Percentiles rank a stretch among this genome's conserved stretches.
These are phyloP conservation scores for Agroathelia rolfsii DNA, from an alignment of 1,284 basidiomycete species.

Conservation along the genomic window DNA sequence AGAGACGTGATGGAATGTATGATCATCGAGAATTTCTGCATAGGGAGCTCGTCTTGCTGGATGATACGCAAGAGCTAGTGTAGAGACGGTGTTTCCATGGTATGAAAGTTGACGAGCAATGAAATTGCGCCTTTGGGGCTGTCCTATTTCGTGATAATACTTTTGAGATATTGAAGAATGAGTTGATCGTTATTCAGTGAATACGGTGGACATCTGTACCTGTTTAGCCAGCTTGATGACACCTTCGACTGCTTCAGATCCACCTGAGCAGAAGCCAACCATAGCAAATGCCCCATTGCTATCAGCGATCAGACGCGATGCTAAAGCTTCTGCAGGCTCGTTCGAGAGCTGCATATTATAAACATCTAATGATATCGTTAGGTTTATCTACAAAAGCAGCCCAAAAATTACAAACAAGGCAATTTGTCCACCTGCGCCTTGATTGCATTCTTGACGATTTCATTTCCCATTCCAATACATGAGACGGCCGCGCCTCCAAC, in stretches of 20 bases:
- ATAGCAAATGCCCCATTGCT: constrained; percentile 68
- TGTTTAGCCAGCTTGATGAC: constrained; percentile 73
- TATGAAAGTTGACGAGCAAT: constrained; percentile 74
- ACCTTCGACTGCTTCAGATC: constrained; percentile 79
- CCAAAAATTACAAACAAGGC: constrained; percentile 39
- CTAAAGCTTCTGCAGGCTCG: constrained; percentile 69
- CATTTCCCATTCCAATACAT: constrained; percentile 69
- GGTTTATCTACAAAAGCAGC: constrained; percentile 6
- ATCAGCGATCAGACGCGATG: constrained; percentile 45
- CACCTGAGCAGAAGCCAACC: constrained; percentile 63
- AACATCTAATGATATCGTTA: too few relatives aligned
- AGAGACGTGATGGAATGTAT: constrained; percentile 71
- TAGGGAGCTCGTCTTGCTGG: constrained; percentile 60
- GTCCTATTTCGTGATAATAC: constrained; percentile 63
- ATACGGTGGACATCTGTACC: too few relatives aligned
- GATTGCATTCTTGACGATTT: constrained; percentile 58
- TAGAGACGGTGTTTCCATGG: constrained; percentile 76
- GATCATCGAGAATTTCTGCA: constrained; percentile 47
- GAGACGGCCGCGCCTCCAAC: constrained; percentile 80
- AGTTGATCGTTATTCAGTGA: neutral
- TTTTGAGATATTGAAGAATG: constrained; percentile 18
- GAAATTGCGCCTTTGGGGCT: constrained; percentile 63
- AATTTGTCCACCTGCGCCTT: constrained; percentile 71
- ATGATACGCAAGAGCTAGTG: constrained; percentile 58
- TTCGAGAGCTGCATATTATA: constrained; percentile 76